Evolutionary conservation across 176 grass and related monocot species (phyloP), one percentile per base, ranked within the genome.

Genomic region (Musa schizocarpa): DNA sequence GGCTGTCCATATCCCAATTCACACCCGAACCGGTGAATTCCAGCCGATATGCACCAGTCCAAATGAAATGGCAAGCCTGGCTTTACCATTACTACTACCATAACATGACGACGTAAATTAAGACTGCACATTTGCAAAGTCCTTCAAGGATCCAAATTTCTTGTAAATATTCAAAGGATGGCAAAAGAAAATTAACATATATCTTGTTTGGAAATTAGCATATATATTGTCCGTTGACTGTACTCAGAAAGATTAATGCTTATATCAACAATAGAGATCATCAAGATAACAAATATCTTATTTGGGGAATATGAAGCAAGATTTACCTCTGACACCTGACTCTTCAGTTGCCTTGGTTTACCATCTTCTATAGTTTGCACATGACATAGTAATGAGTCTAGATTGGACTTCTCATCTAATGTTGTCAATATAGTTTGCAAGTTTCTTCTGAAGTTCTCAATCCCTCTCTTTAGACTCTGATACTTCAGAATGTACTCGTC

Each of bases 401-500:
- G 24, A 83, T 52, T 82, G 58, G 65, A 50, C 51, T 91, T 96
- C 58, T 89, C 88, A 74, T 61, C 63, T 76, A 96, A 74, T 65
- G 80, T 29, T 54, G 76, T 51, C 54, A 72, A 74, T 52, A 77
- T 72, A 65, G 63, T 72, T 29, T 82, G 50, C 84, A 97, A 80
- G 77, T 88, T 90, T 81, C 78, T 87, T 83, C 88, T 97, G 8
- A 91, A 48, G 71, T 57, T 83, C 23, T 85, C 79, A 51, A 89
- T 79, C 56, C 84, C 90, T 65, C 85, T 82, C 85, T 79, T 88
- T 76, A 97, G 81, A 82, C 63, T 86, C 65, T 97, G 83, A 43
- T 81, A 80, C 82, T 90, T 87, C 17, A 85, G 74, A 70, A 80
- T 91, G 86, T 80, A 90, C 25, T 91, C 85, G 21, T 74, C 71